Evolutionary conservation across 1,284 basidiomycete genomes (phyloP).

Genomic region (Cutaneotrichosporon sp.): DNA sequence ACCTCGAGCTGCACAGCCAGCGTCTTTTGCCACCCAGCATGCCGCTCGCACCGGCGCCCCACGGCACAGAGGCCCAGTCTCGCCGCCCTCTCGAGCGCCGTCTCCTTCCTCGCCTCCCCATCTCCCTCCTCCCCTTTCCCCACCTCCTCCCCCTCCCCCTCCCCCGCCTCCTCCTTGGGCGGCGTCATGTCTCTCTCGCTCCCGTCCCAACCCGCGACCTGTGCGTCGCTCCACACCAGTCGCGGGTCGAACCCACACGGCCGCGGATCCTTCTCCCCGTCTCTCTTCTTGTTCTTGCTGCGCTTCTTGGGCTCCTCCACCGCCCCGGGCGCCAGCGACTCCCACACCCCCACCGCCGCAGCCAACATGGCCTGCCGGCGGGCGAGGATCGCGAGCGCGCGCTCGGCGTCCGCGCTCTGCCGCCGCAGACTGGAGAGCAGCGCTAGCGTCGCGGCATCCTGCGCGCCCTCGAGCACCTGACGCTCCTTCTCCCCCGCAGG

Average conservation of each 20-base stretch:
- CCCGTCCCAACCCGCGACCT: constrained; percentile 27
- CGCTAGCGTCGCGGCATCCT: constrained; percentile 4
- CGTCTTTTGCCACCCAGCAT: constrained; percentile 49
- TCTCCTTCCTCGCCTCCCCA: constrained; percentile 6
- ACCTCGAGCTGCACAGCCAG: constrained; percentile 34
- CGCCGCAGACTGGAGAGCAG: constrained; percentile 16
- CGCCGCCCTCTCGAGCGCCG: background rate
- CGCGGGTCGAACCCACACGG: constrained; percentile 43
- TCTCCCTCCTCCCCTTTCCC: constrained; percentile 3
- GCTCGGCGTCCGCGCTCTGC: constrained; percentile 24
- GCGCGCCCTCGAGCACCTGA: background rate
- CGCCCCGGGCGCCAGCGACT: constrained; percentile 15
- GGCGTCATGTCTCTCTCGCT: background rate
- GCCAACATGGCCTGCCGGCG: constrained; percentile 36
- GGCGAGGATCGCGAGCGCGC: constrained; percentile 27
- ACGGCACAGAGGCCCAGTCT: constrained; percentile 23
- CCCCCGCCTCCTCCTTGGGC: constrained; percentile 2
- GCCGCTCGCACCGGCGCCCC: constrained; percentile 41
- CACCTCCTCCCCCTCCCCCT: constrained; percentile 1
- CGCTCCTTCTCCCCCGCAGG: background rate
- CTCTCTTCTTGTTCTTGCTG: constrained; percentile 29
- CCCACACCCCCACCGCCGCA: constrained; percentile 29
- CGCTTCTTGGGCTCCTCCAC: constrained; percentile 27
- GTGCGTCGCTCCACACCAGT: constrained; percentile 39
- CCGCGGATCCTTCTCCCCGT: constrained; percentile 30